phyloP scores from a whole-genome alignment of 1,284 basidiomycete species.

The Malassezia restricta region DNA sequence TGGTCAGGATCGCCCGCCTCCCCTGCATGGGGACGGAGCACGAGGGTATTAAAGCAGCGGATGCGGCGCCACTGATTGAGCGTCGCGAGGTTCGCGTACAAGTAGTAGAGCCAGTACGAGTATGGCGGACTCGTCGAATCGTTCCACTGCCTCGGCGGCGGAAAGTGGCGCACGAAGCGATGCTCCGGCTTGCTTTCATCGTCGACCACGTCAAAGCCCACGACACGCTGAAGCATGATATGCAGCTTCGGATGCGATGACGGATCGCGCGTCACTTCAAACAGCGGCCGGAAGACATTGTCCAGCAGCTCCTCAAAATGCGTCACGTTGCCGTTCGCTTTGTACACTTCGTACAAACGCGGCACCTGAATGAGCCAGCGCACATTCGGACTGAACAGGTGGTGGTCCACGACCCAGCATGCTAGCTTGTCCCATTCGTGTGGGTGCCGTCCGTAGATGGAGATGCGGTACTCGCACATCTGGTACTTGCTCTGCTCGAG shows the following conservation, averaged over 20 bases:
- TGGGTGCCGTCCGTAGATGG: slow-evolving; percentile 67
- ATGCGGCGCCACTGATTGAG: slow-evolving; percentile 77
- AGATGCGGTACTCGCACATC: slow-evolving; percentile 76
- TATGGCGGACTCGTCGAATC: slow-evolving; percentile 80
- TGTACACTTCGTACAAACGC: slow-evolving; percentile 90
- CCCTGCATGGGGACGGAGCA: slow-evolving; percentile 89
- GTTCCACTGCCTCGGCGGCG: slow-evolving; percentile 82
- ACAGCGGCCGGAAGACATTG: slow-evolving; percentile 78
- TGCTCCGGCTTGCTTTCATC: slow-evolving; percentile 92
- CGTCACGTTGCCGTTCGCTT: slow-evolving; percentile 67
- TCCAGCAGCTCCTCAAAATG: slow-evolving; percentile 83
- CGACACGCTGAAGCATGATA: slow-evolving; percentile 83
- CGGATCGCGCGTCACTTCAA: slow-evolving; percentile 90
- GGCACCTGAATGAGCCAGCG: slow-evolving; percentile 96
- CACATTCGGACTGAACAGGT: slow-evolving; percentile 89
- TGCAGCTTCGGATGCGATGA: slow-evolving; percentile 81
- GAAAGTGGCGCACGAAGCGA: slow-evolving; percentile 86
- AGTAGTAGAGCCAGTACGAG: slow-evolving; percentile 87
- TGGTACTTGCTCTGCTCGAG: slow-evolving; percentile 97
- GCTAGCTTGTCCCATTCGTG: slow-evolving; percentile 97
- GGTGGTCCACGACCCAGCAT: slow-evolving; percentile 87
- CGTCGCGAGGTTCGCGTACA: slow-evolving; percentile 91
- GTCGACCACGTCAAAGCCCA: slow-evolving; percentile 94
- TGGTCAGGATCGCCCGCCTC: slow-evolving; percentile 98
- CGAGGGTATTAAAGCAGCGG: slow-evolving; percentile 87